Evolutionary conservation across 2,329 filamentous ascomycete species (phyloP).

Genomic region (Cladosporium oxysporum): DNA sequence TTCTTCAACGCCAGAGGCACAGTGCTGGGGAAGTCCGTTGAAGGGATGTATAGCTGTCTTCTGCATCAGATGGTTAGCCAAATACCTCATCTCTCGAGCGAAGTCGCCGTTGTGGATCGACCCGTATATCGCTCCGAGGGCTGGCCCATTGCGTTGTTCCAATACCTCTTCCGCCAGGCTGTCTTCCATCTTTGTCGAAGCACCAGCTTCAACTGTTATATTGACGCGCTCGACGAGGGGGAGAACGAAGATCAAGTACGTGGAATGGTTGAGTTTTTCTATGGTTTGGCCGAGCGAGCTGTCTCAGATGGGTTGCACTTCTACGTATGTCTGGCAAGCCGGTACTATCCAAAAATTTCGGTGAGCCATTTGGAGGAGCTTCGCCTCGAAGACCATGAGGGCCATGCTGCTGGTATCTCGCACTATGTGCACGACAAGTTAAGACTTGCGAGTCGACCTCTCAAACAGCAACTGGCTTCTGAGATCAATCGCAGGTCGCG

Average conservation of each 20-base stretch:
- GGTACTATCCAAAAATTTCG: slow-evolving; percentile 48
- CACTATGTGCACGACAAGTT: slow-evolving; percentile 45
- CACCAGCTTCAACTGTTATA: slow-evolving; percentile 37
- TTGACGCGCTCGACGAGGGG: slow-evolving; percentile 53
- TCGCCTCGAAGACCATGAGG: slow-evolving; percentile 39
- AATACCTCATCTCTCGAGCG: not conserved
- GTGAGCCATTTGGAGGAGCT: slow-evolving; percentile 36
- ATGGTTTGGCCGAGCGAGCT: slow-evolving; percentile 33
- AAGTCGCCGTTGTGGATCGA: too few species aligned
- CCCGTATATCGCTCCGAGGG: too few species aligned
- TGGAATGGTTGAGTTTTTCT: slow-evolving; percentile 42
- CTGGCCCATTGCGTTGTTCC: not conserved
- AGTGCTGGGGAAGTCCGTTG: slow-evolving; percentile 52
- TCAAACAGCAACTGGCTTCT: slow-evolving; percentile 38
- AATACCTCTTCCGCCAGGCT: not conserved
- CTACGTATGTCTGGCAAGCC: slow-evolving; percentile 44
- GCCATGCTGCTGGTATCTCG: slow-evolving; percentile 37
- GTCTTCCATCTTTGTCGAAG: too few species aligned
- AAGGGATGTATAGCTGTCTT: slow-evolving; percentile 27
- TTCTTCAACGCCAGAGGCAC: slow-evolving; percentile 54
- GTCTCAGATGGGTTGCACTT: slow-evolving; percentile 45
- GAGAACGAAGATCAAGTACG: slow-evolving; percentile 39
- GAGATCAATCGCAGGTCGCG: slow-evolving; percentile 41
- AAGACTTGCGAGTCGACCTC: slow-evolving; percentile 26
- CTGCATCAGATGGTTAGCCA: slow-evolving; percentile 41